Percentiles rank a stretch among this genome's conserved stretches.
Conservation (phyloP, 73 alveolate genomes). For the Tetrahymena thermophila region DNA sequence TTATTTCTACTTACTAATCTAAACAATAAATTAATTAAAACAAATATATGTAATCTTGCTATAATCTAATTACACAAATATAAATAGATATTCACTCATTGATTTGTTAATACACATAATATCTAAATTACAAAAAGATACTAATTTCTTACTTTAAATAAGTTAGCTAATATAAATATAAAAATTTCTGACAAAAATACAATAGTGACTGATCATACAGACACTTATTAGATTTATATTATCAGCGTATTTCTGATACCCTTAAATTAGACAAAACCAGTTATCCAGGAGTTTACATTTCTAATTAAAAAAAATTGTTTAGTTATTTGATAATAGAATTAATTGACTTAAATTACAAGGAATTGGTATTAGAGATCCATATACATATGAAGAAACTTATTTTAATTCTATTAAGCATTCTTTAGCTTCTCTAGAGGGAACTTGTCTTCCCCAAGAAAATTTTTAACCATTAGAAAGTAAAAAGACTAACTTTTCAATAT, state of each 20-base stretch:
- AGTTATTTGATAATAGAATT: not conserved
- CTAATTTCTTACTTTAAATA: too few relatives aligned
- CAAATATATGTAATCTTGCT: too few relatives aligned
- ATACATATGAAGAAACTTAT: not conserved
- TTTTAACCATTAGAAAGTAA: not conserved
- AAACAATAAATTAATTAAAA: too few relatives aligned
- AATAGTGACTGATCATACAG: too few relatives aligned
- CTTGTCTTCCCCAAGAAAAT: not conserved
- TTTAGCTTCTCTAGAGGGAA: not conserved
- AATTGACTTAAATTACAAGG: not conserved
- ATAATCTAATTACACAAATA: too few relatives aligned
- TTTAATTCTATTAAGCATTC: not conserved
- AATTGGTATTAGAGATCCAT: not conserved
- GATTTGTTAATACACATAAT: too few relatives aligned
- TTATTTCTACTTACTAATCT: too few relatives aligned
- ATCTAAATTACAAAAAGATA: too few relatives aligned
- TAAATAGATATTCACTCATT: too few relatives aligned
- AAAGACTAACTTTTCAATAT: not conserved
- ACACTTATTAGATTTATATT: too few relatives aligned
- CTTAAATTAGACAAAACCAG: not conserved
- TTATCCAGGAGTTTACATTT: not conserved
- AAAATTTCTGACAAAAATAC: too few relatives aligned
- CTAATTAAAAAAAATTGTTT: not conserved
- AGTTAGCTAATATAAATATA: too few relatives aligned
- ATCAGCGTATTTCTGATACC: not conserved